phyloP scores from a whole-genome alignment of 2,329 filamentous ascomycete species.

The Talaromyces sp. region DNA sequence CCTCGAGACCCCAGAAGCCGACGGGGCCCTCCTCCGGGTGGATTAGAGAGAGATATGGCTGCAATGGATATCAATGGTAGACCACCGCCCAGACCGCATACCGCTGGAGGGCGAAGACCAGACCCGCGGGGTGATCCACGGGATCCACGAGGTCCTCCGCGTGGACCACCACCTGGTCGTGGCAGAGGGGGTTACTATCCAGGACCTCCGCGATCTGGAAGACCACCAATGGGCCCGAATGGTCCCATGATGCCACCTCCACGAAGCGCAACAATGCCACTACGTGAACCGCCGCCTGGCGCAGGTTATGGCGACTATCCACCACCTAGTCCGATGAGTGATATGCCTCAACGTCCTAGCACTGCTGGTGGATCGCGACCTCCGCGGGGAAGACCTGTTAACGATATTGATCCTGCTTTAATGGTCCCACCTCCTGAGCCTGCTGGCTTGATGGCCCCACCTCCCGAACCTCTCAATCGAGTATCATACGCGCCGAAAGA shows the following conservation, averaged over 20 bases:
- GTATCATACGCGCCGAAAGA: slow-evolving; percentile 38
- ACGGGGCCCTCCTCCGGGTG: slow-evolving; percentile 37
- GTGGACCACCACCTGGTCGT: slow-evolving; percentile 27
- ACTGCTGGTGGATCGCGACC: slow-evolving; percentile 30
- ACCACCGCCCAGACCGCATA: slow-evolving; percentile 40
- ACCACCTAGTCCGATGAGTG: slow-evolving; percentile 14
- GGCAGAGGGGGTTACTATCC: slow-evolving; percentile 28
- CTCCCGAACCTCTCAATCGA: slow-evolving; percentile 23
- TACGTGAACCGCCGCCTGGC: slow-evolving; percentile 29
- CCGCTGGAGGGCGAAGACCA: slow-evolving; percentile 38
- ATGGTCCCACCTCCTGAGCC: slow-evolving; percentile 2
- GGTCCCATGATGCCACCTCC: slow-evolving; percentile 31
- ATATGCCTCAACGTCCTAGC: slow-evolving; percentile 28
- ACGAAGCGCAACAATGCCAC: slow-evolving; percentile 44
- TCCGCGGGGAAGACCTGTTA: slow-evolving; percentile 25
- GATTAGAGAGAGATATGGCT: slow-evolving; percentile 43
- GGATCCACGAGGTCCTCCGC: no score
- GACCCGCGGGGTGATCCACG: slow-evolving; percentile 32
- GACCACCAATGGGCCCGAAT: slow-evolving; percentile 20
- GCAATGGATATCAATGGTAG: slow-evolving; percentile 42
- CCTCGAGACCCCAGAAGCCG: slow-evolving; percentile 25
- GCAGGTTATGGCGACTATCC: slow-evolving; percentile 38
- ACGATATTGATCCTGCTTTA: slow-evolving; percentile 20
- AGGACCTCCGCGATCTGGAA: slow-evolving; percentile 30
- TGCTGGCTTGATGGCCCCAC: slow-evolving; percentile 20